Base-by-base conservation (phyloP, 2,329 filamentous ascomycete species). In the Zasmidium cellare region DNA sequence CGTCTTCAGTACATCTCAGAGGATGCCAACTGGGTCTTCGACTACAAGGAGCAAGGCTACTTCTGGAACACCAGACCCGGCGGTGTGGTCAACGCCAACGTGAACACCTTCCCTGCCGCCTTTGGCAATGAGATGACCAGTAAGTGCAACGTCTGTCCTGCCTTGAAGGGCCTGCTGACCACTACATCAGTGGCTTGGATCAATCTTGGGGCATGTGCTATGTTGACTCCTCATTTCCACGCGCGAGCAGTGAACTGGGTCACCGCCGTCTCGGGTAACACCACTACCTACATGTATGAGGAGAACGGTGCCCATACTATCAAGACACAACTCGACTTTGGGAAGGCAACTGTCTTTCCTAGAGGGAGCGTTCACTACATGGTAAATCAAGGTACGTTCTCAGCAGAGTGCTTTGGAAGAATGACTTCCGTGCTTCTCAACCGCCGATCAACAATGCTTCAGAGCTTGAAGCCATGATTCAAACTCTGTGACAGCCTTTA, bases 311-410 rank as follows among this genome's bases (percentile, higher is more conserved):
- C 78, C 0, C 69, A 71, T 9, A 70, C 75, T 1, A 72, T 82
- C 3, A 72, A 63, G 28, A 72, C 75, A 16, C 73, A 71, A 1
- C 69, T 83, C 38, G 73, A 68, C 2, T 72, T 78, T 1, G 76
- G 77, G 18, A 73, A 77, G 59, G 78, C 80, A 71, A 82, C 80
- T 0, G 74, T 82, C 19, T 83, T 83, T 61, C 81, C 80, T 0
- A 68, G 67, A 14, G 80, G 72, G 1, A 77, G 75, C 59, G 62
- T 82, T 48, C 80, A 83, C 63, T 74, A 73, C 52, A 82, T 82
- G 80, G 75, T 77, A 63, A 82, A 82, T 64, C 77, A 74, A 54
- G 78, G 79, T 76, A 67, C 51, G 74, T 68, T 14, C 12, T 19
- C 5, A 28, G 45, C 24, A 25, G 25, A n/a, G n/a, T n/a, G n/a